These are phyloP conservation scores for Geranium brycei DNA, from an alignment of 345 rosid species.

Conservation along the genomic window DNA sequence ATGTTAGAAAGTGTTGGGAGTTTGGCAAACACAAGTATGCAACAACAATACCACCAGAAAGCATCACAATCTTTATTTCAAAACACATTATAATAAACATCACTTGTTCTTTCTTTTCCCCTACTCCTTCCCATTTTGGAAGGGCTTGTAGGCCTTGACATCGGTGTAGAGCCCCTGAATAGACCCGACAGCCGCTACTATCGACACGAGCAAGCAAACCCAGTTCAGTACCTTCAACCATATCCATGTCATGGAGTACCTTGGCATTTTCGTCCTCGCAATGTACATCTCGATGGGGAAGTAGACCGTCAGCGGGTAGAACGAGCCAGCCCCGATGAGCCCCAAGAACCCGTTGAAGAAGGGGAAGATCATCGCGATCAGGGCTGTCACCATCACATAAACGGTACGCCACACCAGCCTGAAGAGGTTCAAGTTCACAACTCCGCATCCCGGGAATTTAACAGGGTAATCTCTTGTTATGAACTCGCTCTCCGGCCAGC, in stretches of 20 bases:
- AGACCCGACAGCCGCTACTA: slow-evolving; percentile 63
- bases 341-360: slow-evolving; percentile 84
- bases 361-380: slow-evolving; percentile 72
- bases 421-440: slow-evolving; percentile 37
- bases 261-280: slow-evolving; percentile 30
- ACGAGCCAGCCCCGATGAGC: slow-evolving; percentile 58
- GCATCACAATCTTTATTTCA: not conserved
- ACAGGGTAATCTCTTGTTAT: slow-evolving; percentile 34
- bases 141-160: slow-evolving; percentile 60
- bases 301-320: slow-evolving; percentile 83
- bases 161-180: slow-evolving; percentile 43
- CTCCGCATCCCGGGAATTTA: slow-evolving; percentile 29
- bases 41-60: too few relatives aligned
- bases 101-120: too few relatives aligned
- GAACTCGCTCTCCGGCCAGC: slow-evolving; percentile 57
- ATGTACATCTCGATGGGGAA: slow-evolving; percentile 86
- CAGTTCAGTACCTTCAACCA: slow-evolving; percentile 45
- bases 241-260: slow-evolving; percentile 49
- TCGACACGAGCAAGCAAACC: slow-evolving; percentile 48
- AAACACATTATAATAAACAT: too few relatives aligned
- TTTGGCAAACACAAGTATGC: too few relatives aligned
- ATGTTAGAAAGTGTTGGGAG: too few relatives aligned
- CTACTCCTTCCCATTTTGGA: slow-evolving; percentile 9
- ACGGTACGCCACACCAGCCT: slow-evolving; percentile 63
- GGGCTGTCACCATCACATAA: slow-evolving; percentile 47